Percentiles rank a stretch among this genome's conserved stretches.
Conservation (phyloP, 1,139 yeast genomes). For the Tardiomyces blankii region DNA sequence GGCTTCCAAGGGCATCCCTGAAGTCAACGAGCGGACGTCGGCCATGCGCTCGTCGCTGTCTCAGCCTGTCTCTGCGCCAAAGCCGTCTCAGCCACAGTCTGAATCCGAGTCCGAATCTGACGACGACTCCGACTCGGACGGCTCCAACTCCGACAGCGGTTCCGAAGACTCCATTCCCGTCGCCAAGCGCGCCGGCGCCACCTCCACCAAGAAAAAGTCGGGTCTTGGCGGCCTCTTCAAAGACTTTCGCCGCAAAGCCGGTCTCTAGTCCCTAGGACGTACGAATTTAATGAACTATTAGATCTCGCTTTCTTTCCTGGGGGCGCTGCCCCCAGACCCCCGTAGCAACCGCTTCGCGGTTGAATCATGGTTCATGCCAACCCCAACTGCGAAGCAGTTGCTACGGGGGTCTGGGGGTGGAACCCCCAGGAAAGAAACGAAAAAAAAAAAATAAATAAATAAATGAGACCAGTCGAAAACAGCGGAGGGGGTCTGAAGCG, state of each 20-base stretch:
- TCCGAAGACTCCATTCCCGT: not conserved
- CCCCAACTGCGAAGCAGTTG: too few relatives aligned
- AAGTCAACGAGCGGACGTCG: not conserved
- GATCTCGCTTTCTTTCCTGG: too few relatives aligned
- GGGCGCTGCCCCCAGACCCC: too few relatives aligned
- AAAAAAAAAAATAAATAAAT: too few relatives aligned
- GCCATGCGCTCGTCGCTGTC: not conserved
- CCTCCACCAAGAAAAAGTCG: not conserved
- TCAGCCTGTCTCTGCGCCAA: not conserved
- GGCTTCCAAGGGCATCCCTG: not conserved
- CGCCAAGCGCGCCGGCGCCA: not conserved
- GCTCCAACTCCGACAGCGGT: not conserved
- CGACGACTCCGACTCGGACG: not conserved
- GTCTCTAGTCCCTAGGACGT: too few relatives aligned
- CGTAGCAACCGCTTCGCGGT: too few relatives aligned
- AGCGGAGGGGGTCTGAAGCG: too few relatives aligned
- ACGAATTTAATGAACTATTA: too few relatives aligned
- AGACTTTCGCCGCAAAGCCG: not conserved
- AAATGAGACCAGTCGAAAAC: too few relatives aligned
- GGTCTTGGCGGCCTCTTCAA: not conserved
- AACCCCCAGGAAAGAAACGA: too few relatives aligned
- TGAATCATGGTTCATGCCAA: too few relatives aligned
- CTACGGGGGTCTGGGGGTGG: too few relatives aligned
- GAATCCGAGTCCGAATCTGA: not conserved
- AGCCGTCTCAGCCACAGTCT: not conserved